Conservation (phyloP, 345 rosid genomes). For the rapeseed (Brassica napus) region DNA sequence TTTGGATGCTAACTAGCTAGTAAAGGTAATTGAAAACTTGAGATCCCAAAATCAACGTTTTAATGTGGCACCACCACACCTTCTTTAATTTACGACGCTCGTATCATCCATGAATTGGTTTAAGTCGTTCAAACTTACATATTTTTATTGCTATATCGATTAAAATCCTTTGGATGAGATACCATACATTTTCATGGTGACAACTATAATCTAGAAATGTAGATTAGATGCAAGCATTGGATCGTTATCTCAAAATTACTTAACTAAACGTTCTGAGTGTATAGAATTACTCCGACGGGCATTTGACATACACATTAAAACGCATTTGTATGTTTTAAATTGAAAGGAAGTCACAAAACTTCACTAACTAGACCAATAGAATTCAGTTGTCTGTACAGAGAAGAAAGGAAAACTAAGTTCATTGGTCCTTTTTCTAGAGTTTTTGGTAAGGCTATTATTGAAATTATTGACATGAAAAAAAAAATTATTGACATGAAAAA, state of each 20-base stretch:
- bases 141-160: not conserved
- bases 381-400: not conserved
- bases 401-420: not conserved
- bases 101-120: not conserved
- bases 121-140: not conserved
- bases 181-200: not conserved
- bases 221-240: not conserved
- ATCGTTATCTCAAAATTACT: not conserved
- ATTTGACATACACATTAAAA: not conserved
- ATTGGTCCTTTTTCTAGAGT: not conserved
- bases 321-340: not conserved
- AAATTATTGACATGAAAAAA: not conserved
- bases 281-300: not conserved
- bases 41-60: conserved; percentile 12
- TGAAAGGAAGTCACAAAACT: not conserved
- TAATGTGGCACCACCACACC: conserved; percentile 31
- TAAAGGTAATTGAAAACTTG: conserved; percentile 1
- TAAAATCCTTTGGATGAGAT: not conserved
- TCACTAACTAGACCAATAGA: not conserved
- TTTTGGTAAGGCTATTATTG: not conserved
- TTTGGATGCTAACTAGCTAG: conserved; percentile 18
- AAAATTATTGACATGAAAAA: not conserved
- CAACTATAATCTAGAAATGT: not conserved
- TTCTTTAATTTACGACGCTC: not conserved
- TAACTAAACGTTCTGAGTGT: not conserved